Evolutionary conservation across 2,329 filamentous ascomycete genomes (phyloP), one percentile per base, ranked within the genome.

Genomic region (Penicillium sp.): DNA sequence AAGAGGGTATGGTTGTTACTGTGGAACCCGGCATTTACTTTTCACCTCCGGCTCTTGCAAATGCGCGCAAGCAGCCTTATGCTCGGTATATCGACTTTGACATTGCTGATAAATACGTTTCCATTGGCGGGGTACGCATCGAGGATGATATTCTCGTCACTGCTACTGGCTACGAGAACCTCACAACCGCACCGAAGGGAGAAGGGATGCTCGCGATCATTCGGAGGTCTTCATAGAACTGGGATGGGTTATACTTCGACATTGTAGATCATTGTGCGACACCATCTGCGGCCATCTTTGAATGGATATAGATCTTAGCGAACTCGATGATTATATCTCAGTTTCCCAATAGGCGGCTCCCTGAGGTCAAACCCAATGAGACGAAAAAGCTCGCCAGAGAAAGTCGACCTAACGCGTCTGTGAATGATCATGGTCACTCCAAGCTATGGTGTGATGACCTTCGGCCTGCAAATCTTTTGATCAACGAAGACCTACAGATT

Each of bases 151-250:
- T 91, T 27, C 72, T 89, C 24, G 83, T 91, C 53, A 90, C 86
- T 0, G 76, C 80, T 43, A 75, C 75, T 20, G 86, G 87, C 5
- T 81, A 80, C 53, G 81, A 88, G 63, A 91, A 91, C 66, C 66
- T 91, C 57, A 91, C 87, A 0, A 82, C 81, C 10, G 84, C 83
- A 3, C 78, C 82, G 4, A 90, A 89, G 67, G 83, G 86, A 48
- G 76, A 84, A 3, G 77, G 75, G 44, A 72, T 72, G 64, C 56
- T 74, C 41, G 64, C 69, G 42, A 66, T 72, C 40, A 72, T 74
- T 53, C 65, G 66, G 15, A 50, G 35, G 13, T 58, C 52, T 50
- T 1, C 43, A 35, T 53, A 49, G 46, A 27, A 23, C 43, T 15
- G 12, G 10, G 13, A 32, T 20, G 18, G 29, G 9, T 4, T n/a